phyloP scores from a whole-genome alignment of 192 early-diverging fungal genomes.

The Backusella liffmaniae region DNA sequence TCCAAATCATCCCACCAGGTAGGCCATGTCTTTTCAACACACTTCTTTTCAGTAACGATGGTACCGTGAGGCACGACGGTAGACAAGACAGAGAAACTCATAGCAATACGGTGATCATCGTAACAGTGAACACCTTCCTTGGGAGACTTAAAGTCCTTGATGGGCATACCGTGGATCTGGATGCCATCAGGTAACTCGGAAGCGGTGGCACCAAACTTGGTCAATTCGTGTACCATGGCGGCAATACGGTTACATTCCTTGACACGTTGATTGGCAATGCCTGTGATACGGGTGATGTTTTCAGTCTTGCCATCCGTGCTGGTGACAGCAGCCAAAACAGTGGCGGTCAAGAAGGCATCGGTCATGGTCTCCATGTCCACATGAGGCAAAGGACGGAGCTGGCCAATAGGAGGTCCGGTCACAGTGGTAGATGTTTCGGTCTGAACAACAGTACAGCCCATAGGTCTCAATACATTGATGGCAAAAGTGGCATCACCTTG shows the following conservation, averaged over 20 bases:
- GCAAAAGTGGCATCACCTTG: slow-evolving; percentile 94
- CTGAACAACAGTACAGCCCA: slow-evolving; percentile 93
- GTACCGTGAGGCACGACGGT: slow-evolving; percentile 72
- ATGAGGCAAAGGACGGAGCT: slow-evolving; percentile 63
- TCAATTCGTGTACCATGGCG: slow-evolving; percentile 93
- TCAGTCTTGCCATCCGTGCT: slow-evolving; percentile 42
- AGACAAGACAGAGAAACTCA: slow-evolving; percentile 90
- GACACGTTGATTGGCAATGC: slow-evolving; percentile 96
- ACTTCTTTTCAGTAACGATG: slow-evolving; percentile 89
- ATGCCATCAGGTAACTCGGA: slow-evolving; percentile 90
- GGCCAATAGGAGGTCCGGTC: slow-evolving; percentile 72
- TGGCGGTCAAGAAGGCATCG: slow-evolving; percentile 96
- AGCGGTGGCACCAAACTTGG: slow-evolving; percentile 82
- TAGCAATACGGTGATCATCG: slow-evolving; percentile 98
- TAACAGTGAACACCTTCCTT: slow-evolving; percentile 84
- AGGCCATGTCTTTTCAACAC: slow-evolving; percentile 99
- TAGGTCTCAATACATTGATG: slow-evolving; percentile 82
- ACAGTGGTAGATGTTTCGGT: slow-evolving; percentile 90
- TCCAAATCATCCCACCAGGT: slow-evolving; percentile 97
- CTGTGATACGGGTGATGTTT: slow-evolving; percentile 81
- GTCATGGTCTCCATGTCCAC: slow-evolving; percentile 99
- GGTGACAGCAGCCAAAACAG: slow-evolving; percentile 90
- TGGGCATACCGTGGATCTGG: slow-evolving; percentile 69
- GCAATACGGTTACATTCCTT: slow-evolving; percentile 98
- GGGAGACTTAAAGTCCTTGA: slow-evolving; percentile 48